Percentiles rank a stretch among this genome's conserved stretches.
Evolutionary conservation across 352 stramenopile species (phyloP).

Genomic region (Peronospora belbahrii): DNA sequence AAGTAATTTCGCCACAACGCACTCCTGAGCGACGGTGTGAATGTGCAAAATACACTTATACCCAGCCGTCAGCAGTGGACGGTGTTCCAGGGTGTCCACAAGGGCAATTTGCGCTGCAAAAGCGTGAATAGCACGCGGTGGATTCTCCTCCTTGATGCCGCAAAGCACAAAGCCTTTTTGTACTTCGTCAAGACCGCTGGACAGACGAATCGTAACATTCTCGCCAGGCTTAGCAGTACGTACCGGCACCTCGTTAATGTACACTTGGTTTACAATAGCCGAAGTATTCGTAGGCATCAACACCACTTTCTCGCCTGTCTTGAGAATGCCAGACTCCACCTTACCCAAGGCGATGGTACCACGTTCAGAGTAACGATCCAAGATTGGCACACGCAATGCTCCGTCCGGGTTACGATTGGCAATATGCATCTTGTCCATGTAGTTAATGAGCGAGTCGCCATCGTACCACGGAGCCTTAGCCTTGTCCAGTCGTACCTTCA

Average conservation of each 20-base stretch:
- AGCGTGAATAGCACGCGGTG: constrained; percentile 58
- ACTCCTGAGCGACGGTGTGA: constrained; percentile 95
- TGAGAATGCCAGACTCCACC: constrained; percentile 93
- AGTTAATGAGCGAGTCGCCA: constrained; percentile 88
- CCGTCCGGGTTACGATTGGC: constrained; percentile 83
- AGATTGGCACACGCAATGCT: constrained; percentile 91
- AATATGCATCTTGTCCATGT: constrained; percentile 92
- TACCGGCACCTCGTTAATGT: constrained; percentile 92
- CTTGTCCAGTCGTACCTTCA: constrained; percentile 87
- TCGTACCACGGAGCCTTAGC: constrained; percentile 90
- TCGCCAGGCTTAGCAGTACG: constrained; percentile 93
- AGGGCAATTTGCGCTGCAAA: constrained; percentile 92
- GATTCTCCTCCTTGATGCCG: constrained; percentile 34
- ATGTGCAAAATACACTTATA: constrained; percentile 98
- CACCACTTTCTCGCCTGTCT: constrained; percentile 89
- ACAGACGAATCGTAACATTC: constrained; percentile 96
- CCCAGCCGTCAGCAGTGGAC: constrained; percentile 92
- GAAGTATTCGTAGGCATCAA: constrained; percentile 90
- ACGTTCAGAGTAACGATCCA: constrained; percentile 96
- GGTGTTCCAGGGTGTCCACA: constrained; percentile 95
- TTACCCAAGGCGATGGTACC: constrained; percentile 97
- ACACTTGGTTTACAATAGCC: constrained; percentile 67
- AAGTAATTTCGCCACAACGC: constrained; percentile 89
- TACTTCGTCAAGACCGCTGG: constrained; percentile 75
- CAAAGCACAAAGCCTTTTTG: constrained; percentile 93